Conservation (phyloP, 192 early-diverging fungal species). For the Gamsiella multidivaricata region DNA sequence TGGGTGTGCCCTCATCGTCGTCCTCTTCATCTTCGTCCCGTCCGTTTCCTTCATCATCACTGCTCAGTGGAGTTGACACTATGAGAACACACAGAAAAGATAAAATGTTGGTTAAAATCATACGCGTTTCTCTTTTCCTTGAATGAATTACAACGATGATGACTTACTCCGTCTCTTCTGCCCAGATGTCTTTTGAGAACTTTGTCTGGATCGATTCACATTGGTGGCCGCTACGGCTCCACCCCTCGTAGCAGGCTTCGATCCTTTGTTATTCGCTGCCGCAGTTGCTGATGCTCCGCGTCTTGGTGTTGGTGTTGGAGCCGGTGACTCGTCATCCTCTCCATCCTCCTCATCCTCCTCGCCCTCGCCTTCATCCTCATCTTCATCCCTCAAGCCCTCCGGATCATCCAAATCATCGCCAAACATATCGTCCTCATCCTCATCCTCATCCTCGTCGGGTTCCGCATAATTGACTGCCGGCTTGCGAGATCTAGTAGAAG, state of each 20-base stretch:
- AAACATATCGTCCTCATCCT: conserved; percentile 13
- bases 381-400: conserved; percentile 5
- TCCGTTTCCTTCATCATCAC: conserved; percentile 34
- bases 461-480: conserved; percentile 51
- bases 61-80: conserved; percentile 38
- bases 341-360: too few species aligned
- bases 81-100: background rate
- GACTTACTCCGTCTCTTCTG: conserved; percentile 25
- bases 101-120: too few species aligned
- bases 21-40: conserved; percentile 43
- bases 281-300: background rate
- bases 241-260: conserved; percentile 2
- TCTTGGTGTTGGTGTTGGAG: background rate
- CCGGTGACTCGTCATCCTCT: conserved; percentile 5
- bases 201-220: background rate
- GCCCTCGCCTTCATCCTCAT: conserved; percentile 10
- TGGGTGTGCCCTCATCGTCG: conserved; percentile 8
- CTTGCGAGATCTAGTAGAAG: conserved; percentile 41
- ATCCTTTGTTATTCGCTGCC: conserved; percentile 1
- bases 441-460: conserved; percentile 39
- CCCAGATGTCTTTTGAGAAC: background rate
- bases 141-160: background rate
- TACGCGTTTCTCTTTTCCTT: too few species aligned
- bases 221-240: background rate
- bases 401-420: conserved; percentile 32